phyloP scores from a whole-genome alignment of 2,329 filamentous ascomycete species.

The Trichoderma koningii region DNA sequence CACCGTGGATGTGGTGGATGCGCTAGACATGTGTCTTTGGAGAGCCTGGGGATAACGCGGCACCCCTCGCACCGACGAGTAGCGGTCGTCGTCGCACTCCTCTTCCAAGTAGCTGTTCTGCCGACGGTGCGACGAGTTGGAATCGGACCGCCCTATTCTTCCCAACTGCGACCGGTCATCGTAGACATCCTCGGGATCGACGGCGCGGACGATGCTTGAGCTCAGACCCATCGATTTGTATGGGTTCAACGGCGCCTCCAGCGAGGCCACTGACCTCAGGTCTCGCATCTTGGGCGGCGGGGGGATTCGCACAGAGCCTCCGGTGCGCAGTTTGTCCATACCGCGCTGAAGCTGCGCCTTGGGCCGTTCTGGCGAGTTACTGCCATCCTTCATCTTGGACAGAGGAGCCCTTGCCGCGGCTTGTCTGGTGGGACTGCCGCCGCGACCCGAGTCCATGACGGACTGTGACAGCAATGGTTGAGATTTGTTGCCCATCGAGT shows the following conservation, averaged over 20 bases:
- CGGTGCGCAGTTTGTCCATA: slow-evolving; percentile 53
- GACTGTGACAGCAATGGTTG: slow-evolving; percentile 29
- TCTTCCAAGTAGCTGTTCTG: slow-evolving; percentile 37
- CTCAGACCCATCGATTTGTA: slow-evolving; percentile 53
- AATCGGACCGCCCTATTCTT: slow-evolving; percentile 44
- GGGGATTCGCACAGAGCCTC: slow-evolving; percentile 65
- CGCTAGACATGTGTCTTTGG: slow-evolving; percentile 62
- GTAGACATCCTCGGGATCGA: slow-evolving; percentile 82
- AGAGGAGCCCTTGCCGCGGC: slow-evolving; percentile 69
- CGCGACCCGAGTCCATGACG: slow-evolving; percentile 33
- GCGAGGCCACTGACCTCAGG: slow-evolving; percentile 56
- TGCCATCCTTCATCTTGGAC: slow-evolving; percentile 67
- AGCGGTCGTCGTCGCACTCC: slow-evolving; percentile 40
- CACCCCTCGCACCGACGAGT: slow-evolving; percentile 46
- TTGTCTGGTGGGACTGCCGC: slow-evolving; percentile 55
- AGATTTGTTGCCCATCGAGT: slow-evolving; percentile 36
- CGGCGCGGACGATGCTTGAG: slow-evolving; percentile 59
- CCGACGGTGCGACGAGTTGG: slow-evolving; percentile 43
- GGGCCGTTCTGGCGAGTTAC: slow-evolving; percentile 77
- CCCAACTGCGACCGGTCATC: slow-evolving; percentile 58
- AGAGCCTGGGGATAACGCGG: slow-evolving; percentile 45
- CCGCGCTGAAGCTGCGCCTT: slow-evolving; percentile 45
- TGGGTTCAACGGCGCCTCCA: slow-evolving; percentile 53
- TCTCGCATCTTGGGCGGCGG: slow-evolving; percentile 95
- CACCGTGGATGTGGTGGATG: slow-evolving; percentile 73